Conservation (phyloP, 306 rosid genomes). For the Medicago ruthenica region DNA sequence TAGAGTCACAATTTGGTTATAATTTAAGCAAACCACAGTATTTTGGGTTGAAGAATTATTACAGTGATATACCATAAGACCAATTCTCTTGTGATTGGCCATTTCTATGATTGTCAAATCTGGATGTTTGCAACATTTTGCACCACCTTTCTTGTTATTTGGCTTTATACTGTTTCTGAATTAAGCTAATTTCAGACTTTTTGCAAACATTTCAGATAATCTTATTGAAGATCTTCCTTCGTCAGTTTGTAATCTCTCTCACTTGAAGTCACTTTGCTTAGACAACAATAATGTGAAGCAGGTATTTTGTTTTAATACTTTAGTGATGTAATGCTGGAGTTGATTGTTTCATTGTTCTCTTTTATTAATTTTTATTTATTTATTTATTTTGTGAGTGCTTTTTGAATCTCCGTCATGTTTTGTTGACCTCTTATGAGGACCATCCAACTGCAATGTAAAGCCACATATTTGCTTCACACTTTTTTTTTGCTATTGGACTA, state of each 20-base stretch:
- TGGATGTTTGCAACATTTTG: slow-evolving; percentile 18
- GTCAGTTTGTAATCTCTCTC: slow-evolving; percentile 81
- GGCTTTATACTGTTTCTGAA: slow-evolving; percentile 38
- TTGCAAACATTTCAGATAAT: slow-evolving; percentile 69
- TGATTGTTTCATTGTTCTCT: slow-evolving; percentile 12
- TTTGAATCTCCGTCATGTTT: slow-evolving; percentile 9
- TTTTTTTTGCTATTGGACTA: too few relatives aligned
- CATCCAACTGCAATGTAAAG: slow-evolving; percentile 27
- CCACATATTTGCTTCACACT: not conserved
- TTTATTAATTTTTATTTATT: slow-evolving; percentile 8
- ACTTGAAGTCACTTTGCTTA: slow-evolving; percentile 84
- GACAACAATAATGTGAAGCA: slow-evolving; percentile 82
- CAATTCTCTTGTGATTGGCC: slow-evolving; percentile 25
- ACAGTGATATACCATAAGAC: slow-evolving; percentile 17
- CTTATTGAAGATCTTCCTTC: slow-evolving; percentile 80
- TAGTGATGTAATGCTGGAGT: slow-evolving; percentile 23
- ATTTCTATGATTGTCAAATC: slow-evolving; percentile 33
- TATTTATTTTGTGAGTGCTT: not conserved
- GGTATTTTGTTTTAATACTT: slow-evolving; percentile 54
- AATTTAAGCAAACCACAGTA: slow-evolving; percentile 29
- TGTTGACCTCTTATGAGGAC: not conserved
- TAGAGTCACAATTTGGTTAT: slow-evolving; percentile 13
- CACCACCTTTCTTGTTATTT: slow-evolving; percentile 18
- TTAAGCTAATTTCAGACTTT: slow-evolving; percentile 32
- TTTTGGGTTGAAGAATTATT: slow-evolving; percentile 29